Evolutionary conservation across 2,329 filamentous ascomycete genomes (phyloP).

Genomic region (Colletotrichum plurivorum): DNA sequence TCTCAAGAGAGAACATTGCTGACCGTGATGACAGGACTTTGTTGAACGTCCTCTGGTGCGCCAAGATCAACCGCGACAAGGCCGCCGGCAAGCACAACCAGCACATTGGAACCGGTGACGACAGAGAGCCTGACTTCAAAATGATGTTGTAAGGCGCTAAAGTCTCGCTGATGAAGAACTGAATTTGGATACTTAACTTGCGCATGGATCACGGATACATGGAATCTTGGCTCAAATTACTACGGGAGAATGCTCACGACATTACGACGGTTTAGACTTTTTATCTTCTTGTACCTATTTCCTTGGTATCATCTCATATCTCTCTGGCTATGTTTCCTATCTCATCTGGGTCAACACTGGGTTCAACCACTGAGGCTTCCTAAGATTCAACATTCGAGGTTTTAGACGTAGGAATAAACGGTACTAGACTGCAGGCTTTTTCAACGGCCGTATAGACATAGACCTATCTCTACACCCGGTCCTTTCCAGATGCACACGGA

Average conservation of each 20-base stretch:
- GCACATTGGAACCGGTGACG: constrained; percentile 71
- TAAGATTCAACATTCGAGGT: background rate
- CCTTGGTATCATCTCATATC: no score
- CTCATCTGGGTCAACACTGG: no score
- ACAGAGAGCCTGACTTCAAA: constrained; percentile 73
- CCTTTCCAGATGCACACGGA: no score
- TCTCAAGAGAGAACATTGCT: background rate
- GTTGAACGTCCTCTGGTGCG: constrained; percentile 73
- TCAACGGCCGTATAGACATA: no score
- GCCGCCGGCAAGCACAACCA: constrained; percentile 69
- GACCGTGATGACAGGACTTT: constrained; percentile 61
- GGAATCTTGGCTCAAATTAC: no score
- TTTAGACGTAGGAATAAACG: no score
- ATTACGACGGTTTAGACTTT: background rate
- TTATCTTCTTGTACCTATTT: no score
- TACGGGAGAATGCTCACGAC: background rate
- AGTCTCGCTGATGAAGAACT: no score
- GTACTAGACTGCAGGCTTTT: no score
- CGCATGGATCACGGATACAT: background rate
- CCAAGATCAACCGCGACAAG: constrained; percentile 76
- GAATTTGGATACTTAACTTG: background rate
- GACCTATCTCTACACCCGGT: no score
- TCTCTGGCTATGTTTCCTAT: no score
- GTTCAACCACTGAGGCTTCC: no score
- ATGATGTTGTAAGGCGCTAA: constrained; percentile 65